Percentiles rank a stretch among this genome's conserved stretches.
Evolutionary conservation across 345 rosid species (phyloP).

Genomic region (Theobroma cacao): DNA sequence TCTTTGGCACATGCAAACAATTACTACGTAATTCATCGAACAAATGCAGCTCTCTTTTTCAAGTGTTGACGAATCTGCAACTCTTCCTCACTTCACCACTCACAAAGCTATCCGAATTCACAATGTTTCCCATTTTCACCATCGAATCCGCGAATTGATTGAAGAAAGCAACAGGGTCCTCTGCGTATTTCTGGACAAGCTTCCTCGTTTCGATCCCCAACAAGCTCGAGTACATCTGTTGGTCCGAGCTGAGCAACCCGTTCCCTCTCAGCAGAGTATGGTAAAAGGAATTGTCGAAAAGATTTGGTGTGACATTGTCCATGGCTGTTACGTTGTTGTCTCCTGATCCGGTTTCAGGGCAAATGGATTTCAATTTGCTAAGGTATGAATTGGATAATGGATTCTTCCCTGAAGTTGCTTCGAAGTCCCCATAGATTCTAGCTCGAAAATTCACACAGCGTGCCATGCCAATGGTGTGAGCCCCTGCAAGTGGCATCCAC

Average conservation of each 20-base stretch:
- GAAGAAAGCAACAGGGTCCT: constrained; percentile 61
- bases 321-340: constrained; percentile 60
- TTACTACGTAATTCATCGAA: not conserved
- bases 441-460: constrained; percentile 60
- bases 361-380: constrained; percentile 38
- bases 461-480: constrained; percentile 91
- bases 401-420: constrained; percentile 38
- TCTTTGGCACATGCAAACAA: constrained; percentile 6
- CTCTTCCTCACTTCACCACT: constrained; percentile 75
- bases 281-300: constrained; percentile 75
- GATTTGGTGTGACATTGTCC: constrained; percentile 67
- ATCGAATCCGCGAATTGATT: constrained; percentile 78
- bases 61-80: constrained; percentile 84
- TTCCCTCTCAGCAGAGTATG: constrained; percentile 53
- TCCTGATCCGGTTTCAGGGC: constrained; percentile 58
- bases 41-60: constrained; percentile 5
- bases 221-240: constrained; percentile 69
- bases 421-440: constrained; percentile 63
- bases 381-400: constrained; percentile 38
- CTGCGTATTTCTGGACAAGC: constrained; percentile 65
- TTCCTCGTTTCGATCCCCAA: constrained; percentile 53
- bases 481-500: constrained; percentile 35
- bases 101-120: constrained; percentile 50
- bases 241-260: constrained; percentile 79
- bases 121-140: constrained; percentile 88